Conservation (phyloP, 352 stramenopile species). For the Pythium chondricola region DNA sequence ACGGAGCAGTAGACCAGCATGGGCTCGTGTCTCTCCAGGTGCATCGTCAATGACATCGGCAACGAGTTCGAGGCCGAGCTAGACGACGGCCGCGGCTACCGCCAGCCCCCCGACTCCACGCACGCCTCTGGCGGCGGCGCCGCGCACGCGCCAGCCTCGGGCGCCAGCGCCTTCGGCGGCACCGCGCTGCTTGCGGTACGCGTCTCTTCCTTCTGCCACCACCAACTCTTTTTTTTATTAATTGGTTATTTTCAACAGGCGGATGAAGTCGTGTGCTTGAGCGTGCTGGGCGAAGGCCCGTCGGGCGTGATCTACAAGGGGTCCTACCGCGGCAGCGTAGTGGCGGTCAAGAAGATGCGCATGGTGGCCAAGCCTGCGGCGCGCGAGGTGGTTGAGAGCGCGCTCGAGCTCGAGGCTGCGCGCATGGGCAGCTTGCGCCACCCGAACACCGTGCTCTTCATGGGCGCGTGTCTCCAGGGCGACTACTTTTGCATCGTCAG, state of each 20-base stretch:
- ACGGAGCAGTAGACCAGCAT: too few species aligned
- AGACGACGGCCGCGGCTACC: conserved; percentile 63
- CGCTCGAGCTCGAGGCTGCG: conserved; percentile 74
- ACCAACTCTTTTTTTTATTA: not conserved
- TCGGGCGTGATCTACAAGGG: conserved; percentile 82
- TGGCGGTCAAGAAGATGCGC: conserved; percentile 86
- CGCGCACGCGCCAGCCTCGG: conserved; percentile 2
- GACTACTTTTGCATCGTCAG: conserved; percentile 96
- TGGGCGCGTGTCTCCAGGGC: conserved; percentile 94
- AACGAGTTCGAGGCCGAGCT: conserved; percentile 80
- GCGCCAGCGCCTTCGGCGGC: conserved; percentile 45
- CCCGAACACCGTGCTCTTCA: conserved; percentile 98
- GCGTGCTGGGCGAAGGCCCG: conserved; percentile 73
- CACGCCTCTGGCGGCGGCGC: not conserved
- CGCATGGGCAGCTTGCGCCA: conserved; percentile 92
- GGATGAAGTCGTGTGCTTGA: conserved; percentile 76
- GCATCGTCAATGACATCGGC: conserved; percentile 80
- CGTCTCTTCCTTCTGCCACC: not conserved
- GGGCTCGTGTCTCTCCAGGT: conserved; percentile 83
- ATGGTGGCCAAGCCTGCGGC: conserved; percentile 62
- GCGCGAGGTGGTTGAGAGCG: conserved; percentile 73
- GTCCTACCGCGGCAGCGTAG: conserved; percentile 76
- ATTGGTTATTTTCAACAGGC: conserved; percentile 27
- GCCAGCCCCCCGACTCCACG: conserved; percentile 34
- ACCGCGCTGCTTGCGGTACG: conserved; percentile 70